Percentiles rank a stretch among this genome's conserved stretches.
These are phyloP conservation scores for Comarum palustre DNA, from an alignment of 306 rosid species.

Conservation along the genomic window DNA sequence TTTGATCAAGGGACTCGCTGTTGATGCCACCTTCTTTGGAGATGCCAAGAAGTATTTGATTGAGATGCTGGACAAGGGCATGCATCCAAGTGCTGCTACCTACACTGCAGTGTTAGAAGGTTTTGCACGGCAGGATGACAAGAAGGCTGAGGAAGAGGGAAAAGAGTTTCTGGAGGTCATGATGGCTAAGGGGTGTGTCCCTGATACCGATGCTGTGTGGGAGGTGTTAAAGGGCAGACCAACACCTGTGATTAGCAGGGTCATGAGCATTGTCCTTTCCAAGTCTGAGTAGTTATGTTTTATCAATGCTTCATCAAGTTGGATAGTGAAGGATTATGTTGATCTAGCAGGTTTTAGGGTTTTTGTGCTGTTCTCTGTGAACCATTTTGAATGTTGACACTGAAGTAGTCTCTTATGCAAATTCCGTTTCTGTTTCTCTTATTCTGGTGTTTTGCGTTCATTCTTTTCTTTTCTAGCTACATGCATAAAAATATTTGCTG, in stretches of 20 bases:
- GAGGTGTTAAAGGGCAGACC: constrained; percentile 34
- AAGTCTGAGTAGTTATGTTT: background rate
- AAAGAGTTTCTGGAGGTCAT: constrained; percentile 41
- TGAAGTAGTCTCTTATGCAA: background rate
- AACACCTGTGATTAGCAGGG: background rate
- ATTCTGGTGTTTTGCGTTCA: background rate
- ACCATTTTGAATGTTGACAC: background rate
- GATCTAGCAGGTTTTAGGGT: too few species aligned
- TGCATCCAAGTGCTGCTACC: constrained; percentile 55
- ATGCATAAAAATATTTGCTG: background rate
- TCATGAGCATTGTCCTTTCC: constrained; percentile 1
- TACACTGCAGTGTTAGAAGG: constrained; percentile 56
- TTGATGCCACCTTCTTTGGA: constrained; percentile 32
- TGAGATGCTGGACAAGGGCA: constrained; percentile 68
- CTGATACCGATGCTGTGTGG: constrained; percentile 53
- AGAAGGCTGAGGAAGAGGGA: constrained; percentile 40
- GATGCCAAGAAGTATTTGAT: constrained; percentile 51
- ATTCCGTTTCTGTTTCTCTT: background rate
- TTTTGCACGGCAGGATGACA: constrained; percentile 33
- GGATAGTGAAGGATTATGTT: too few species aligned
- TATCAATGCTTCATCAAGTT: too few species aligned
- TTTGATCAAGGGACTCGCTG: constrained; percentile 52
- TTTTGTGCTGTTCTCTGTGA: background rate
- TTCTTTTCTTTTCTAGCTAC: background rate
- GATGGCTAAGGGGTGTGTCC: constrained; percentile 52